phyloP scores from a whole-genome alignment of 495 filamentous ascomycete species.

The Bacidia rubella region DNA sequence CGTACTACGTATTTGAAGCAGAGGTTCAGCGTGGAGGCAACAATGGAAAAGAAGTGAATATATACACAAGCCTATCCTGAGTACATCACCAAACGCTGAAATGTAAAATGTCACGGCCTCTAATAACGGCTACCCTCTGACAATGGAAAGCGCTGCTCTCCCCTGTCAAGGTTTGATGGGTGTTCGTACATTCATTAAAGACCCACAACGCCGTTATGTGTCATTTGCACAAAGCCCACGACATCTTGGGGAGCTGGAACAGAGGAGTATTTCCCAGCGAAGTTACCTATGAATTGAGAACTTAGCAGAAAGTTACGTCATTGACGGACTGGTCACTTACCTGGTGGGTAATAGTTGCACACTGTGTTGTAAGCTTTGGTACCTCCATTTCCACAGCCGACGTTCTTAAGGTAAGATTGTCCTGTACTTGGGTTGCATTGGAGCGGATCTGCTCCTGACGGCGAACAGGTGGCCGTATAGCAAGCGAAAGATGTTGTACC shows the following conservation, averaged over 20 bases:
- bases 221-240: constrained; percentile 23
- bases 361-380: constrained; percentile 54
- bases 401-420: constrained; percentile 27
- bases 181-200: background rate
- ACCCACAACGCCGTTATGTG: constrained; percentile 16
- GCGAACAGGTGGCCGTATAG: constrained; percentile 42
- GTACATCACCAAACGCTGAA: background rate
- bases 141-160: background rate
- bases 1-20: no score
- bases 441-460: constrained; percentile 14
- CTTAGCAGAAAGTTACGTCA: background rate
- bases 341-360: constrained; percentile 75
- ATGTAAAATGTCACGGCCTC: background rate
- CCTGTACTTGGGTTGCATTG: constrained; percentile 12
- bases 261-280: constrained; percentile 11
- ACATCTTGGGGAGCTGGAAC: constrained; percentile 9
- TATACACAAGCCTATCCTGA: background rate
- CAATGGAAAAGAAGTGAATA: background rate
- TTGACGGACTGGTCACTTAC: constrained; percentile 25
- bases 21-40: no score
- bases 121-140: no score
- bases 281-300: constrained; percentile 8
- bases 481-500: constrained; percentile 59
- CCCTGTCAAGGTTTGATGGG: background rate
- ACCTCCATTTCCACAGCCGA: constrained; percentile 32